A percentile compares a stretch with the other conserved stretches of the same genome.
phyloP scores from a whole-genome alignment of 345 rosid genomes.

The Hibiscus syriacus region DNA sequence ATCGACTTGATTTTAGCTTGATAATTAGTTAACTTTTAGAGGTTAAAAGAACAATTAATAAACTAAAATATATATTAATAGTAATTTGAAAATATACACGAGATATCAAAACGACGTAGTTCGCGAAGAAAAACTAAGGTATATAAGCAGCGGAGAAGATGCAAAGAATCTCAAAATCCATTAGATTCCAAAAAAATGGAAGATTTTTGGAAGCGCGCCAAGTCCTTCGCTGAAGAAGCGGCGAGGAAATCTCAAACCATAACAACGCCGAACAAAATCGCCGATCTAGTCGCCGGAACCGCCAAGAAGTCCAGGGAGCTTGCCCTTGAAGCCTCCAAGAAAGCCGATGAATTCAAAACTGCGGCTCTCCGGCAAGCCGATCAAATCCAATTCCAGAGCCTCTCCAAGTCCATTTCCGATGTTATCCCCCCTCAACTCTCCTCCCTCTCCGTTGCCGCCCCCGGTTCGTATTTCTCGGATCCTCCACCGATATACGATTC shows the following conservation, averaged over 20 bases:
- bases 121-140: background rate
- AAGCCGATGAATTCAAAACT: constrained; percentile 55
- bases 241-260: constrained; percentile 69
- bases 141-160: background rate
- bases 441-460: constrained; percentile 31
- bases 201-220: constrained; percentile 81
- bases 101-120: too few relatives aligned
- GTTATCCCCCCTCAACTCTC: constrained; percentile 55
- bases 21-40: background rate
- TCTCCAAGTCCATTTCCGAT: constrained; percentile 65
- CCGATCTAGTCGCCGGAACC: constrained; percentile 81
- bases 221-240: constrained; percentile 76
- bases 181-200: constrained; percentile 48
- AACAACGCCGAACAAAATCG: constrained; percentile 46
- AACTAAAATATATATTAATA: background rate
- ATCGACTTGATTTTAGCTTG: too few relatives aligned
- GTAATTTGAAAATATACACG: background rate
- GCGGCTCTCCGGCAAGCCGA: constrained; percentile 87
- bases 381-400: constrained; percentile 72
- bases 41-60: background rate
- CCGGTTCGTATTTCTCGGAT: constrained; percentile 26
- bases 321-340: constrained; percentile 85
- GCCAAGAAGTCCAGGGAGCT: constrained; percentile 84
- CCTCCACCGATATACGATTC: constrained; percentile 24
- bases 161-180: background rate